Evolutionary conservation across 1,284 basidiomycete species (phyloP), one percentile per base, ranked within the genome.

Genomic region (Trichosporon sp.): DNA sequence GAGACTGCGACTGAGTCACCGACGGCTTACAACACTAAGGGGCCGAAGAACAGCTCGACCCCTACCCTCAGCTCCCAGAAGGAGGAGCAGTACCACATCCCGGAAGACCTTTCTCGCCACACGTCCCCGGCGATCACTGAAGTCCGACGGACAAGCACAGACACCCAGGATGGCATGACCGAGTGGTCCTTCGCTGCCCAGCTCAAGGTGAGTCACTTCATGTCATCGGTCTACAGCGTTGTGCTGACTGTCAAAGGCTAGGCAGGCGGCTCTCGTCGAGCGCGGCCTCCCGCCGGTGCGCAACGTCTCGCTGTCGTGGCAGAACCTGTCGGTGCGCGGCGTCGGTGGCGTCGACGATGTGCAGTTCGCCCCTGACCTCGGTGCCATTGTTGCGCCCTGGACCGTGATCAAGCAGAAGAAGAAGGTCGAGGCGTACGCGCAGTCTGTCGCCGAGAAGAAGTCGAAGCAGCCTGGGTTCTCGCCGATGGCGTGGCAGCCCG

Each of bases 341-440:
- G 66, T 70, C 23, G 79, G 78, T n/a, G 76, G 76, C 3, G 74
- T 75, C 23, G 77, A 78, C 66, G 77, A 80, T 35, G 75, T 81
- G n/a, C 71, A 70, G 21, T 80, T 78, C 47, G 77, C 72, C 1
- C 75, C 78, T 5, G 78, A 76, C 58, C 72, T 81, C 42, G 77
- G 78, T 3, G 70, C 66, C 4, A 76, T 80, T 42, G 70, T 80
- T 62, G 72, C 73, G 23, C 79, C 79, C 11, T 80, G 77, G 77
- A 73, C 72, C 4, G 70, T 64, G 11, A 65, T 65, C 34, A 72
- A 73, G 65, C 76, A 79, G 71, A 78, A 79, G 74, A 77, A 77
- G 68, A 31, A 64, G 62, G 58, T 67, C 2, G 76, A 75, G 68
- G 70, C 68, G n/a, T 72, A 69, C 34, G 67, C 69, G 42, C 68